Evolutionary conservation across 192 early-diverging fungal genomes (phyloP), one percentile per base, ranked within the genome.

Genomic region (Podila horticola): DNA sequence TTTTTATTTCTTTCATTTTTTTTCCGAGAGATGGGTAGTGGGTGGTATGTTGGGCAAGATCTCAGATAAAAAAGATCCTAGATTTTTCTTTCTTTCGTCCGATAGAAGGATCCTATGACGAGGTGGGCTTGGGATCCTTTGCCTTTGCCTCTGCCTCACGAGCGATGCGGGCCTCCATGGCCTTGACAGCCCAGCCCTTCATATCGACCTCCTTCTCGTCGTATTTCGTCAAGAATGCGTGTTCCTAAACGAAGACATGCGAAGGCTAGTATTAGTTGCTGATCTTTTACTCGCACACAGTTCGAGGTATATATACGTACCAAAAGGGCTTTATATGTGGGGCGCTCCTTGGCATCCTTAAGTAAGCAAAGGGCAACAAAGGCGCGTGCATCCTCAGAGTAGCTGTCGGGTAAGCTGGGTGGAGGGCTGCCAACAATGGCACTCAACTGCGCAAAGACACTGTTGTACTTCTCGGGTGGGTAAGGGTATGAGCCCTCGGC

Each of bases 401-500:
- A 96, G 36, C 75, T 72, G 22, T 89, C 89, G 10, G 95, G 94
- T 30, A 98, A 73, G 15, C 69, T 77, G 0, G 96, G 97, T 45
- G 95, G 90, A 0, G 88, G 90, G 36, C 89, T 95, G 24, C 88
- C 79, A 48, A 97, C 92, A 76, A 98, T 97, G 45, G 94, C 94
- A 62, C 88, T 91, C 65, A 98, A 75, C 66, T 97, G 95, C 7
- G 92, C 96, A 89, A 96, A 96, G 64, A 97, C 88, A 49, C 90
- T 92, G 58, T 91, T 89, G 58, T 86, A 91, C 57, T 87, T 86
- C 31, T 88, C 81, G 31, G 76, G 86, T 29, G 91, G 90, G 79
- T 95, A 98, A 6, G 94, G 94, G 71, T 93, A 95, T 71, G 88
- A 86, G 30, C 95, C 95, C 17, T 85, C 88, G 29, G 91, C 95